phyloP scores from a whole-genome alignment of 2,329 filamentous ascomycete species.

The Exophiala oligosperma region DNA sequence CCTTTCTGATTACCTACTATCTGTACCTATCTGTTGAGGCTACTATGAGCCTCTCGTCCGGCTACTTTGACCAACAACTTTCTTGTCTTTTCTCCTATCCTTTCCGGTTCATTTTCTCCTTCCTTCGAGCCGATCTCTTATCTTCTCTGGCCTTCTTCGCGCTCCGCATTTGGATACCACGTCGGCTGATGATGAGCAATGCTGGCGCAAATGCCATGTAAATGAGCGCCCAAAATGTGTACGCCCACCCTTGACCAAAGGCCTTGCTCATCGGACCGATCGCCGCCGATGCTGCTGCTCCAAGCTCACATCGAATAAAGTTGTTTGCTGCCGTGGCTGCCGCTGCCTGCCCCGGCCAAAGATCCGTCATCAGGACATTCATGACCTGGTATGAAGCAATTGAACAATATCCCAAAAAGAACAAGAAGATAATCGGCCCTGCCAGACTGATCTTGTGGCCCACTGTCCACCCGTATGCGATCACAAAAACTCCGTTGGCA shows the following conservation, averaged over 20 bases:
- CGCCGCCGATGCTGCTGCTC: slow-evolving; percentile 32
- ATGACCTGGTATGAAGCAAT: slow-evolving; percentile 6
- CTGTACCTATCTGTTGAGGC: neutral
- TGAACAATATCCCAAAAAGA: slow-evolving; percentile 5
- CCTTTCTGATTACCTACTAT: neutral
- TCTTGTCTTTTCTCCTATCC: neutral
- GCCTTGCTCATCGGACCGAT: slow-evolving; percentile 22
- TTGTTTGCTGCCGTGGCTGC: slow-evolving; percentile 37
- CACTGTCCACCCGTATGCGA: slow-evolving; percentile 46
- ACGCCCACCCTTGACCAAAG: slow-evolving; percentile 9
- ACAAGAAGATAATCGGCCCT: slow-evolving; percentile 32
- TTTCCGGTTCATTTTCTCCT: neutral
- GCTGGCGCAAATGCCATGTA: neutral
- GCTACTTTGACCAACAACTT: neutral
- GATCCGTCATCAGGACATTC: slow-evolving; percentile 12
- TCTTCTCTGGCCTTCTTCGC: slow-evolving; percentile 4
- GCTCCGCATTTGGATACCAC: slow-evolving; percentile 8
- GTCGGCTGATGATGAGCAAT: slow-evolving; percentile 7
- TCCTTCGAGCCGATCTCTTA: slow-evolving; percentile 4
- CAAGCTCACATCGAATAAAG: slow-evolving; percentile 34
- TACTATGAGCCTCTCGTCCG: neutral
- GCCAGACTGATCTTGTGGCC: slow-evolving; percentile 36
- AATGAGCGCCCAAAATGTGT: slow-evolving; percentile 3
- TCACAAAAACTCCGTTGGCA: slow-evolving; percentile 32
- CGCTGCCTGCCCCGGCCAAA: slow-evolving; percentile 28